Evolutionary conservation across 495 filamentous ascomycete genomes (phyloP), one percentile per base, ranked within the genome.

Genomic region (Neurospora sublineolata): DNA sequence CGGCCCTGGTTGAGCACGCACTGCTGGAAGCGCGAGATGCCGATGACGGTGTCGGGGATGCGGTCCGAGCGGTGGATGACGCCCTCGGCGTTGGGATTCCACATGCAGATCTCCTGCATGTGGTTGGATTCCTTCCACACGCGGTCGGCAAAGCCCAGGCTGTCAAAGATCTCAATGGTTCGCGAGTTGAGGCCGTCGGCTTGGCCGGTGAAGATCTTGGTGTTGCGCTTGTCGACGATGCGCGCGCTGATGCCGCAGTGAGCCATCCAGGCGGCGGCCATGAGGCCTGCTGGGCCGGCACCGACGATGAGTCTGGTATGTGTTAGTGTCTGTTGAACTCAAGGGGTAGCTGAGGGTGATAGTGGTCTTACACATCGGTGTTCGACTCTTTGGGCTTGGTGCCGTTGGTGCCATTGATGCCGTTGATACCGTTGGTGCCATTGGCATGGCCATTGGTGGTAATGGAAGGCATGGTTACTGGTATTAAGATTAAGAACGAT

Each of bases 101-200:
- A 80, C 69, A 84, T 77, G 71, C 76, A 81, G 27, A 84, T 79
- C 76, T 84, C 79, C 10, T 83, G 75, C 80, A 87, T 84, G 71
- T 86, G 82, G 75, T 87, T 85, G 10, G 83, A 82, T 72, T 91
- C 90, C 46, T 89, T 86, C 81, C 84, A 86, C 8, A 84, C 85
- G 18, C 86, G 82, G 70, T 91, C 86, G 3, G 81, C 86, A 70
- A 92, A 86, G 7, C 87, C 89, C 74, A 92, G 87, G 70, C 86
- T 87, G 70, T 92, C 89, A 33, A 91, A 87, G 16, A 91, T 86
- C 76, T 91, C 89, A 16, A 89, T 75, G 5, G 83, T 89, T n/a
- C 89, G 84, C 37, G 75, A 78, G 36, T 77, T 72, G 3, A 78
- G 71, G 6, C 77, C 77, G 68, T 78, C 77, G 52, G 77, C 77